These are phyloP conservation scores for Mycena floridula DNA, from an alignment of 768 basidiomycete genomes.

Conservation along the genomic window DNA sequence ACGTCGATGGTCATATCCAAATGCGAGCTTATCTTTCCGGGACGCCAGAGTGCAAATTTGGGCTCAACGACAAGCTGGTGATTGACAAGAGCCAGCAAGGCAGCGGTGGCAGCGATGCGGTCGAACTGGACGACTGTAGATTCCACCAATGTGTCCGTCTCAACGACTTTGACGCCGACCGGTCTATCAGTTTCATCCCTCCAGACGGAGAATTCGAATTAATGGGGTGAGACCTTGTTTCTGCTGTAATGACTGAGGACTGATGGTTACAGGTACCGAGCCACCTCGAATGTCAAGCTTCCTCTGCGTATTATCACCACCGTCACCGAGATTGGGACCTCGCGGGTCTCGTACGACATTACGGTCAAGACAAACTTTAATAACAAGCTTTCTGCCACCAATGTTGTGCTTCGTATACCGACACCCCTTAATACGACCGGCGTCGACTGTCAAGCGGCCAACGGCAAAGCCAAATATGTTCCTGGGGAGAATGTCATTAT, in stretches of 20 bases:
- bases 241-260: background rate
- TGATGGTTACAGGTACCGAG: slow-evolving; percentile 66
- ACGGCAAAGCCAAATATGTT: slow-evolving; percentile 95
- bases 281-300: slow-evolving; percentile 93
- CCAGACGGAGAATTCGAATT: slow-evolving; percentile 99
- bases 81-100: slow-evolving; percentile 69
- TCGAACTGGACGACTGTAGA: slow-evolving; percentile 95
- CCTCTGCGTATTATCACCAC: slow-evolving; percentile 87
- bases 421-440: slow-evolving; percentile 93
- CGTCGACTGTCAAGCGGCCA: slow-evolving; percentile 86
- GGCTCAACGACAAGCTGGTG: slow-evolving; percentile 96
- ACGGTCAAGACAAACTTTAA: slow-evolving; percentile 86
- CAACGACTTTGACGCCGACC: slow-evolving; percentile 87
- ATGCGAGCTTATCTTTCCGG: slow-evolving; percentile 98
- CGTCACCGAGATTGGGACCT: slow-evolving; percentile 88
- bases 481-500: slow-evolving; percentile 94
- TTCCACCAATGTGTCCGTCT: slow-evolving; percentile 98
- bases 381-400: slow-evolving; percentile 88
- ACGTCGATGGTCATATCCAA: slow-evolving; percentile 95
- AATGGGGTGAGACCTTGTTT: slow-evolving; percentile 63
- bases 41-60: slow-evolving; percentile 98
- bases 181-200: slow-evolving; percentile 95
- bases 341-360: slow-evolving; percentile 86
- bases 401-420: slow-evolving; percentile 89
- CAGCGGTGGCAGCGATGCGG: slow-evolving; percentile 65